Base-by-base conservation (phyloP, 2,329 filamentous ascomycete species). In the Trichophyton rubrum region DNA sequence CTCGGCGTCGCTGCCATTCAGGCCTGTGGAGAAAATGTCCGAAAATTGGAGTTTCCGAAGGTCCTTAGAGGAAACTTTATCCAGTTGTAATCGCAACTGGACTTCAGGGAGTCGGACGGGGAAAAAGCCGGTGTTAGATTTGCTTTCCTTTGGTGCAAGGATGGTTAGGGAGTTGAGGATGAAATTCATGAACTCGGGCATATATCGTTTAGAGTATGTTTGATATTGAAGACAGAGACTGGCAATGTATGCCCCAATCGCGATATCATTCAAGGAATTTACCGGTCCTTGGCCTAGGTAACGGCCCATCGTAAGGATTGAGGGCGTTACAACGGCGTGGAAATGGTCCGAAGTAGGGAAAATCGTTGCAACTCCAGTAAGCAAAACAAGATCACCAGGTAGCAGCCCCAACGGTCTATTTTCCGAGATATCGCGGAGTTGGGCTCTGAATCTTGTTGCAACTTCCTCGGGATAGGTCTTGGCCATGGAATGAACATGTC, bases 301-400 rank as follows among this genome's bases (percentile, higher is more conserved):
- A 60, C 89, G 84, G 11, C 82, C 83, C 73, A 97, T 89, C n/a
- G 86, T 82, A 3, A 96, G 83, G 74, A 90, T 87, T 0, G 92
- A 88, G 1, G 93, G 93, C 1, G 93, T 99, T 45, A 90, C 87
- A 40, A 97, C 89, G 67, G 93, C 87, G 68, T 99, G 93, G 74
- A 97, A 99, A 74, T 97, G 91, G 73, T 99, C 93, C 0, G 91
- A 96, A 0, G 93, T 96, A 3, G 93, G 91, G 69, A 95, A 99
- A 59, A 95, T 88, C 1, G 85, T 85, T 45, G 86, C 85, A 62
- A 96, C 83, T 0, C 89, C 90, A 0, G 89, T 91, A 40, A 99
- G 77, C n/a, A 95, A 76, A 22, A 90, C 75, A 20, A 99, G 75
- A 68, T 99, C 91, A 17, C 89, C 89, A n/a, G 80, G 71, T 11